Base-by-base conservation (phyloP, 2,329 filamentous ascomycete genomes). In the Penicillium sp. region DNA sequence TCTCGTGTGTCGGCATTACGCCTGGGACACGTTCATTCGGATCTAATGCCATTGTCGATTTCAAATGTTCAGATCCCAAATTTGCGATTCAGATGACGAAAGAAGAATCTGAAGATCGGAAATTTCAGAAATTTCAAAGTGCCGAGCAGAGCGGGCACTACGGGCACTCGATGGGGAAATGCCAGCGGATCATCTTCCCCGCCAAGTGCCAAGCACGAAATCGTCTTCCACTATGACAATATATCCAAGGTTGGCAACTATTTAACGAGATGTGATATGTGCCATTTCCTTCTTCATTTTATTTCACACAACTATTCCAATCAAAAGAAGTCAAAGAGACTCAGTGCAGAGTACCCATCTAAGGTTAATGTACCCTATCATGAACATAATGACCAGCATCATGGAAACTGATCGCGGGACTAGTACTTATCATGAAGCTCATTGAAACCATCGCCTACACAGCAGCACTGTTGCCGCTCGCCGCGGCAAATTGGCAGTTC, bases 301-400 rank as follows among this genome's bases (percentile, higher is more conserved):
- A 15, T 23, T 7, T 23, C 10, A 29, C 9, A 35, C 35, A 23
- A 23, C 21, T 23, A 52, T n/a, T 29, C 9, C 4, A 33, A 17
- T 23, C 15, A 29, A 45, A 44, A 13, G 15, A 53, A 52, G 44
- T 54, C 35, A 38, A 49, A 49, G 29, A 47, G 49, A 41, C 42
- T 44, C 54, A 66, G 63, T 66, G 60, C 55, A 58, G 56, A 57
- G 49, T 59, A 61, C 57, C 57, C 49, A 61, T 23, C 68, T 61
- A 69, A 70, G 66, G 68, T 71, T 68, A 70, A 70, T 71, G 69
- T 71, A 71, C 69, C 69, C 66, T 63, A 62, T 60, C 60, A 56
- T 59, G 38, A 41, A 57, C 51, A 66, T 44, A 6, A 65, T 64
- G 57, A 38, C 49, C 12, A 38, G 42, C 59, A 62, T 60, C 58